These are phyloP conservation scores for Emiliania huxleyi DNA, from an alignment of 78 protist species.

Conservation along the genomic window DNA sequence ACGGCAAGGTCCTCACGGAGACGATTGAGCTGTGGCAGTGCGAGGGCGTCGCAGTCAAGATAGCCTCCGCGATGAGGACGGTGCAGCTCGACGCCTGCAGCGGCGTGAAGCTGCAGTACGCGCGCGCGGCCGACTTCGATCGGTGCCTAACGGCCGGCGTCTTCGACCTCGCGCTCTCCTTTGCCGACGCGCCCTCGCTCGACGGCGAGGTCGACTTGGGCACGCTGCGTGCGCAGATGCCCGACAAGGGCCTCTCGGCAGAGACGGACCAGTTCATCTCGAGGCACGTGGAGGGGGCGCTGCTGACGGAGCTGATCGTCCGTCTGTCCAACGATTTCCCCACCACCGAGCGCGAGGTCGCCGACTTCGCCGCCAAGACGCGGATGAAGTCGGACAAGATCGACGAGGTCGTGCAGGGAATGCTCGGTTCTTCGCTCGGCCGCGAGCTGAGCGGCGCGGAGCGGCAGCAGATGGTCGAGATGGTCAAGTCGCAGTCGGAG, in stretches of 20 bases:
- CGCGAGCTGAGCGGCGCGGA: background rate
- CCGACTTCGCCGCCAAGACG: background rate
- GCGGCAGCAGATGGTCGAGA: background rate
- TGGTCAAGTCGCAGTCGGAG: background rate
- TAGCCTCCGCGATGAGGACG: background rate
- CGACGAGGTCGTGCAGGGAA: conserved; percentile 6
- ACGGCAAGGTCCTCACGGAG: conserved; percentile 6
- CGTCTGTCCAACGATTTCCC: conserved; percentile 9
- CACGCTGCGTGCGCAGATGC: background rate
- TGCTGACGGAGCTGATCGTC: background rate
- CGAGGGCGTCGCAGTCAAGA: background rate
- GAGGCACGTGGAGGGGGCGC: background rate
- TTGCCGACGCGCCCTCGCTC: background rate
- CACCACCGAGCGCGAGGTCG: conserved; percentile 19
- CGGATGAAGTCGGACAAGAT: background rate
- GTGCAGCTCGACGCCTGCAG: background rate
- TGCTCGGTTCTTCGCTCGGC: background rate
- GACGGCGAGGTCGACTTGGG: background rate
- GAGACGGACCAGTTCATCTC: conserved; percentile 14
- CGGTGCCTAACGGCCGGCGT: background rate
- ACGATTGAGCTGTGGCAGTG: background rate
- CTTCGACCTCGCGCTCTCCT: background rate
- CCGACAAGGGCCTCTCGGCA: background rate
- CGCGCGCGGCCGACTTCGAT: background rate
- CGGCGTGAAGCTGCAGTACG: background rate